These are phyloP conservation scores for Solanum chilense DNA, from an alignment of 257 asterid genomes.

Conservation along the genomic window DNA sequence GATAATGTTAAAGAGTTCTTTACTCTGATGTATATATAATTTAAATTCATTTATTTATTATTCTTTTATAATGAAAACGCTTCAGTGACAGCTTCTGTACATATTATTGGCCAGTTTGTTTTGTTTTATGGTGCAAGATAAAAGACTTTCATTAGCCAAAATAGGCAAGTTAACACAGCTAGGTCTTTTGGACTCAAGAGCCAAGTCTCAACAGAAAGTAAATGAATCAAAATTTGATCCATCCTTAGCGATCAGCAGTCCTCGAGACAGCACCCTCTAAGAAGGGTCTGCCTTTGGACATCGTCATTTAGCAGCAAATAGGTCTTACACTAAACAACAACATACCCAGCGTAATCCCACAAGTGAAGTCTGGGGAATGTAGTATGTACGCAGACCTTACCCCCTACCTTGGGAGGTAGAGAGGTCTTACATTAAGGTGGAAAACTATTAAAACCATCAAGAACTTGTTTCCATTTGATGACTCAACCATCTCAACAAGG, in stretches of 20 bases:
- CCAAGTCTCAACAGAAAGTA: not conserved
- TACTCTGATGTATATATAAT: not conserved
- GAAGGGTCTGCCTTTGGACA: not conserved
- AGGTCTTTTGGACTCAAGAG: not conserved
- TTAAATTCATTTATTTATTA: not conserved
- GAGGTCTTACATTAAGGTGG: not conserved
- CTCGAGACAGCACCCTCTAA: not conserved
- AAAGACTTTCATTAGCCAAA: not conserved
- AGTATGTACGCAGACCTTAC: not conserved
- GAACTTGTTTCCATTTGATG: not conserved
- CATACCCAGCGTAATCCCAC: not conserved
- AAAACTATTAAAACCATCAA: not conserved
- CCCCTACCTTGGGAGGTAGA: no score
- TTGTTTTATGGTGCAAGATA: no score
- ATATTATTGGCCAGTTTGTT: not conserved
- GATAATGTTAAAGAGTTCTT: not conserved
- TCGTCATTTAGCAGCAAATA: not conserved
- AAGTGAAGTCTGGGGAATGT: rapidly evolving
- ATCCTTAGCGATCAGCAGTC: not conserved
- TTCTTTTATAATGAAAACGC: not conserved
- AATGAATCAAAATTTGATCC: not conserved
- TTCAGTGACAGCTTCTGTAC: no score
- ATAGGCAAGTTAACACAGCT: not conserved
- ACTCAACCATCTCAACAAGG: not conserved
- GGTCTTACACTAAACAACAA: not conserved